phyloP scores from a whole-genome alignment of 1,139 yeast species.

The Nakaseomyces glabratus region DNA sequence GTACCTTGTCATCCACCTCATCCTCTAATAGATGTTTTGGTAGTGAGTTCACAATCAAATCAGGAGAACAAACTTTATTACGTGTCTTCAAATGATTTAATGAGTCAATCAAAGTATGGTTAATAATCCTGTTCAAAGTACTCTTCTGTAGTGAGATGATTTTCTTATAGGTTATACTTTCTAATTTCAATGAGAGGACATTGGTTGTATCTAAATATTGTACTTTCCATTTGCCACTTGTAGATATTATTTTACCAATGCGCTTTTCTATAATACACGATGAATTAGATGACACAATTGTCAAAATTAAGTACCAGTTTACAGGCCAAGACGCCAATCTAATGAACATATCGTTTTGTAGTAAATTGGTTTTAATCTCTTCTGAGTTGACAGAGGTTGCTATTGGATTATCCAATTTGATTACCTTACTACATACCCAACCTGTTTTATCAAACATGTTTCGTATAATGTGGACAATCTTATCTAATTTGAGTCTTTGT shows the following conservation, averaged over 20 bases:
- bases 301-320: slow-evolving; percentile 59
- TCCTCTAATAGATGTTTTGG: slow-evolving; percentile 21
- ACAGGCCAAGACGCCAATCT: slow-evolving; percentile 59
- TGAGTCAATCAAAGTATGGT: slow-evolving; percentile 57
- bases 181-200: slow-evolving; percentile 25
- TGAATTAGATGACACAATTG: slow-evolving; percentile 38
- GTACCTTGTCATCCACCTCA: slow-evolving; percentile 4
- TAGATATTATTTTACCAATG: slow-evolving; percentile 54
- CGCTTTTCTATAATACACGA: slow-evolving; percentile 40
- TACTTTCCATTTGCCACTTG: slow-evolving; percentile 55
- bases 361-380: slow-evolving; percentile 10
- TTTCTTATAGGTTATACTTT: slow-evolving; percentile 40
- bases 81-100: slow-evolving; percentile 33
- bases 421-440: slow-evolving; percentile 54
- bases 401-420: slow-evolving; percentile 35
- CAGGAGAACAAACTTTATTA: slow-evolving; percentile 23
- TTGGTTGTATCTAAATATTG: slow-evolving; percentile 37
- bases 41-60: slow-evolving; percentile 12
- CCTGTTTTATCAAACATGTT: slow-evolving; percentile 53
- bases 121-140: slow-evolving; percentile 52
- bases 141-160: slow-evolving; percentile 42
- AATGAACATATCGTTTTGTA: slow-evolving; percentile 44
- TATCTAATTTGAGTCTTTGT: slow-evolving; percentile 45
- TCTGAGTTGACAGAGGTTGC: slow-evolving; percentile 14
- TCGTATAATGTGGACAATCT: slow-evolving; percentile 43